Base-by-base conservation (phyloP, 78 protist species). In the Dictyostelium firmibasis region DNA sequence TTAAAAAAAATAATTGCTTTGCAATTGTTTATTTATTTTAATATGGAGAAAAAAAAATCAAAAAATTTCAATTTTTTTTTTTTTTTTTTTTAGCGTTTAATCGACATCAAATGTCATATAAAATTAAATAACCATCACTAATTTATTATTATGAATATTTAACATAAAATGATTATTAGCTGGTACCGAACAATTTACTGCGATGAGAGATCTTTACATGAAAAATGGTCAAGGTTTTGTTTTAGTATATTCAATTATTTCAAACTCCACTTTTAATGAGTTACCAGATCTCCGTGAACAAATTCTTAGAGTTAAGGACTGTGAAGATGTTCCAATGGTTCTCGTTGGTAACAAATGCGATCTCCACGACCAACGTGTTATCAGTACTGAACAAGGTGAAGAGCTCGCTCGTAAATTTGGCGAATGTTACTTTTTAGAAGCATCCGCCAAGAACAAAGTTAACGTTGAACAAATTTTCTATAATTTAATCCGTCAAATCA, bases 331-430 rank as follows among this genome's bases (percentile, higher is more conserved):
- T 11, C 99, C 99, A 78, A 96, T 97, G 97, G 98, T 98, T 29
- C 74, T 98, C 23, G 98, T 96, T 70, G 99, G 98, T 57, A 98
- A 98, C 98, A 98, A 98, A 92, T 96, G 98, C 83, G 99, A 98
- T 85, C 93, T 98, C 47, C 95, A 69, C 78, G 97, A 83, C 35
- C 95, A 97, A 44, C 79, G 98, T 18, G 97, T 35, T 25, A 97
- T 98, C 25, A 31, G 96, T 13, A 77, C 96, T 9, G 97, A 97
- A 47, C 96, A 97, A 74, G 98, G 97, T 29, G 85, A 96, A 84
- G 94, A 64, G 41, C 67, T 96, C 70, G 85, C 97, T 29, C 36
- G 94, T 33, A 84, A 77, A 70, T 95, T 85, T 88, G 79, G 86
- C 53, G 93, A 81, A 8, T 91, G 96, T 78, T 44, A 81, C 33